Base-by-base conservation (phyloP, 2,329 filamentous ascomycete species). In the Trichophaea hybrida region DNA sequence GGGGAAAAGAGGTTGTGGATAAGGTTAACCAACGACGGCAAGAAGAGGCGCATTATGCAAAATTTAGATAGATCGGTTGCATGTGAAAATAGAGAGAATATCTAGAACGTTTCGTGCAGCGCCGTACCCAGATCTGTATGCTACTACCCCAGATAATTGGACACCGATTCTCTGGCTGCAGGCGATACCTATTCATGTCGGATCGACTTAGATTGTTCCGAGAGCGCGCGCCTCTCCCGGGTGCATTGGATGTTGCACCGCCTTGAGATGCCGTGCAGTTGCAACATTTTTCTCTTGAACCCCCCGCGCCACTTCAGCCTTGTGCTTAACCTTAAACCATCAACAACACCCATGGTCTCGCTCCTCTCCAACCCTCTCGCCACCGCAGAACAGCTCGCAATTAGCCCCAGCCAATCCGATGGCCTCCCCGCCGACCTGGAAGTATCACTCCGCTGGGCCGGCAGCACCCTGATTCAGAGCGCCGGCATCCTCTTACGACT, bases 401-500 rank as follows among this genome's bases (percentile, higher is more conserved):
- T 68, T 69, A 78, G 66, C 71, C 78, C 60, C 71, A 82, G 73
- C 72, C 80, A 73, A 71, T 75, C 68, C 71, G 75, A 79, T 68
- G 75, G 76, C 50, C 69, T 90, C 1, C 84, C 86, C 1, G 73
- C 74, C 35, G 82, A 88, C 64, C 75, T 91, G 12, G 85, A 87
- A 71, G 82, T 86, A 69, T 79, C 80, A 63, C 76, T 90, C 64
- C 83, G 85, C 67, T 85, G 83, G 71, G 78, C 83, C 57, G 83
- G 84, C 38, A 82, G 86, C 70, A 80, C 80, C 66, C 78, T 91
- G 48, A 87, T 85, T 2, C 87, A 93, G 72, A 82, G 84, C 24
- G 85, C 86, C 8, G 87, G 87, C 34, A 78, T 94, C 55, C 79
- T 97, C 15, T 78, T 98, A 2, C 81, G 87, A 52, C 77, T 97